A percentile compares a stretch with the other conserved stretches of the same genome.
Conservation (phyloP, 2,329 filamentous ascomycete species). For the Periglandula ipomoeae region DNA sequence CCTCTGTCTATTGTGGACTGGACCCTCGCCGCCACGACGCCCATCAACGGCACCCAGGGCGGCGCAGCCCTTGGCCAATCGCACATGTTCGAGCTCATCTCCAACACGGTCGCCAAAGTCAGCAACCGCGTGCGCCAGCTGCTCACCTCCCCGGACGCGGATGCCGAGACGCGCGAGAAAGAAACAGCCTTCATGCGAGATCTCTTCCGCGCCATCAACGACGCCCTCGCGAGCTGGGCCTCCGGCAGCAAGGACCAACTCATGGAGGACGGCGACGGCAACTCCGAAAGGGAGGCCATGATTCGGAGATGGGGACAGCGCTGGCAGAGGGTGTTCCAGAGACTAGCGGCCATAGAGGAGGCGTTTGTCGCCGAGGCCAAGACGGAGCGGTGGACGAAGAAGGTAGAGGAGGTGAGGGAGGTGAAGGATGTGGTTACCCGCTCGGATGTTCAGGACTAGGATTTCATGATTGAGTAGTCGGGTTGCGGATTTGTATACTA, state of each 20-base stretch:
- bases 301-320: conserved; percentile 73
- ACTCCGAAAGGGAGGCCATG: conserved; percentile 49
- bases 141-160: conserved; percentile 49
- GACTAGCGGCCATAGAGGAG: conserved; percentile 81
- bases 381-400: conserved; percentile 7
- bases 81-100: conserved; percentile 83
- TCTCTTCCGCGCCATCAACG: conserved; percentile 73
- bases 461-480: background rate
- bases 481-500: background rate
- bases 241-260: conserved; percentile 63
- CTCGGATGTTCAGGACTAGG: conserved; percentile 1
- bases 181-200: conserved; percentile 69
- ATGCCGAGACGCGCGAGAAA: conserved; percentile 56
- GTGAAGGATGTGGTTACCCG: background rate
- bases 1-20: conserved; percentile 82
- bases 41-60: conserved; percentile 41
- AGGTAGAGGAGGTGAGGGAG: background rate
- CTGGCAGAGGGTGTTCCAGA: conserved; percentile 78
- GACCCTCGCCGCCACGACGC: conserved; percentile 56
- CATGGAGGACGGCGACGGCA: conserved; percentile 58
- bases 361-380: conserved; percentile 39
- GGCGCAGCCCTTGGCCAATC: conserved; percentile 62
- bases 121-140: conserved; percentile 79
- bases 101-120: conserved; percentile 82
- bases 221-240: conserved; percentile 65